Evolutionary conservation across 805 yeast genomes (phyloP), one percentile per base, ranked within the genome.

Genomic region (Hanseniaspora lachancei): DNA sequence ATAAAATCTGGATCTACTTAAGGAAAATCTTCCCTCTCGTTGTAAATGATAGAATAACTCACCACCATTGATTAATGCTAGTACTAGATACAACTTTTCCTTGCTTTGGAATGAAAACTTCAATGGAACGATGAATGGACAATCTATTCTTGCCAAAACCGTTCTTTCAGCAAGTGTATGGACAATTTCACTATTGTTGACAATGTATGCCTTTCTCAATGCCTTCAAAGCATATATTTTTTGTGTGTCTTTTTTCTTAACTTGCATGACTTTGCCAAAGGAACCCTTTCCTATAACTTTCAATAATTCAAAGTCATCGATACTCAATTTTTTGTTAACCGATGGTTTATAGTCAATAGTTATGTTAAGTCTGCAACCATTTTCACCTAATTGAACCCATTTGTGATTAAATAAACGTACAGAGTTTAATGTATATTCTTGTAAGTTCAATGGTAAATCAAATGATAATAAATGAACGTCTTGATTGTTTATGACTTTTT

Each of bases 201-300:
- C 95, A 62, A 93, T 89, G 66, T 93, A 96, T 20, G 95, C 87
- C 68, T 93, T 93, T 62, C 97, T 77, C 60, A 93, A 81, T 0
- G 97, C 89, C 69, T 93, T 93, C 66, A 93, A 74, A 1, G 98
- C 98, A 68, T 93, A 93, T 24, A 93, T 82, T 67, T 91, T 95
- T 60, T 84, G 84, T 2, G 98, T 93, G 69, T 93, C 98, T 63
- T 86, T 87, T 71, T 93, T 93, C 60, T 89, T 82, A 43, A 93
- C 98, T 70, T 93, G 98, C 97, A 93, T 93, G 54, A 93, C 98
- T 70, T 93, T 93, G 53, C 98, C 98, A 68, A 93, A 93, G 10
- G 97, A 89, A 8, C 98, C 98, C 68, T 93, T 93, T 39, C 98
- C 98, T 55, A 93, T 88, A 23, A 93, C 98, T 70, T 93, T 93